phyloP scores from a whole-genome alignment of 1,284 basidiomycete species.

The Papiliotrema laurentii region DNA sequence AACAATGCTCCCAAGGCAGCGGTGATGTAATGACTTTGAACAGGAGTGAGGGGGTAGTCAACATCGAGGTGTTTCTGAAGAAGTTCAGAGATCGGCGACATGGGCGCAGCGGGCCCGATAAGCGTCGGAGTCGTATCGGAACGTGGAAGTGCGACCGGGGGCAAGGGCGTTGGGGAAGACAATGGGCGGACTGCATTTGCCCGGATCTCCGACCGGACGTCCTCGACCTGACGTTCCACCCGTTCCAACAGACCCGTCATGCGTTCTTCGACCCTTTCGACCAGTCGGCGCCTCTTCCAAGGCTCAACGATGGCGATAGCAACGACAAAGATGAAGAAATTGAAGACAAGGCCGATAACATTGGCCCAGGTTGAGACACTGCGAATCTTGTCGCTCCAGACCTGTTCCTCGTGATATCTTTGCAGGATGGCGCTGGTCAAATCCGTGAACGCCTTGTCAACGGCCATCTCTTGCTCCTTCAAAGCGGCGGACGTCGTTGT shows the following conservation, averaged over 20 bases:
- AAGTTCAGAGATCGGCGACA: too few relatives aligned
- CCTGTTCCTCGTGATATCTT: conserved; percentile 91
- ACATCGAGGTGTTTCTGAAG: too few relatives aligned
- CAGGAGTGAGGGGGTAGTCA: too few relatives aligned
- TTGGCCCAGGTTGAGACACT: conserved; percentile 86
- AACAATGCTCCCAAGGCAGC: too few relatives aligned
- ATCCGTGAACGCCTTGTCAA: conserved; percentile 77
- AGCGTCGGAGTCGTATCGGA: too few relatives aligned
- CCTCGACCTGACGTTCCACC: conserved; percentile 31
- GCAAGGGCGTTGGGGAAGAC: too few relatives aligned
- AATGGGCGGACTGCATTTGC: too few relatives aligned
- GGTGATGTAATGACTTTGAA: too few relatives aligned
- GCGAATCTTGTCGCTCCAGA: conserved; percentile 96
- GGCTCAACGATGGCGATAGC: conserved; percentile 88
- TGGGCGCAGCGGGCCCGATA: too few relatives aligned
- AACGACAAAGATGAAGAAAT: conserved; percentile 78
- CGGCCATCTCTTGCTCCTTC: conserved; percentile 64
- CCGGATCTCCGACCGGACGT: too few relatives aligned
- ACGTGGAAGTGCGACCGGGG: too few relatives aligned
- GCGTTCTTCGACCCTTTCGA: conserved; percentile 79
- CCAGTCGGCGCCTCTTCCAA: conserved; percentile 79
- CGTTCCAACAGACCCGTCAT: conserved; percentile 64
- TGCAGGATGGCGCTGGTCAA: conserved; percentile 79
- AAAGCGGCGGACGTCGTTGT: conserved; percentile 61
- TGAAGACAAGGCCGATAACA: conserved; percentile 73